Evolutionary conservation across 352 stramenopile genomes (phyloP), one percentile per base, ranked within the genome.

Genomic region (Pythium insidiosum): DNA sequence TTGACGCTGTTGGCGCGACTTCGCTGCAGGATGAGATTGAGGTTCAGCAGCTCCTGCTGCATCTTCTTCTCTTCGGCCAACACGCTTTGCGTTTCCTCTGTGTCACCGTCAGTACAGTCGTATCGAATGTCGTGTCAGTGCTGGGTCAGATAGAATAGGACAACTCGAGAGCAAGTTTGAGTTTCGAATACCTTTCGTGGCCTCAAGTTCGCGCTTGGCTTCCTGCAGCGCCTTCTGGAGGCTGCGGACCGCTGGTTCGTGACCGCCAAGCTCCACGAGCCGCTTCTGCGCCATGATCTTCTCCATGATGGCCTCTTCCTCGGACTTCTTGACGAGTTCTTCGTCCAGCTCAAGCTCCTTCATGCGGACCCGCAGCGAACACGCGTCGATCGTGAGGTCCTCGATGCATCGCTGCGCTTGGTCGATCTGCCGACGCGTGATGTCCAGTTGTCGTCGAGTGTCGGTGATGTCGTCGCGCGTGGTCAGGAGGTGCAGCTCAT

Each of bases 281-380:
- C 67, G 60, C 47, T 78, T 75, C 56, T 88, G 71, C 0, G 72
- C 64, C 4, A 68, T 46, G 24, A 84, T 49, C 26, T 74, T 84
- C 38, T 73, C 63, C 34, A 69, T 53, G n/a, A 82, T 61, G 1
- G 72, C 70, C 0, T 63, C 51, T 4, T 64, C 53, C 25, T 88
- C 69, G 0, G 61, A 73, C 41, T 63, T 38, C 18, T 63, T 65
- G 3, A 85, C 50, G 4, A 66, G 16, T 16, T 75, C 63, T 48
- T 88, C 70, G 38, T 85, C 72, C 22, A 73, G 53, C 39, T 76
- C 66, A 16, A 88, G 61, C 46, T 85, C 67, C 41, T 81, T 67
- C 19, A 63, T 75, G 6, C 72, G 75, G 39, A 82, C 61, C 19
- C 48, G 58, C 19, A 84, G 52, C 6, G 49, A 63, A 26, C 58